A percentile compares a stretch with the other conserved stretches of the same genome.
These are phyloP conservation scores for Rhizopus arrhizus DNA, from an alignment of 371 early-diverging fungal genomes.

Conservation along the genomic window DNA sequence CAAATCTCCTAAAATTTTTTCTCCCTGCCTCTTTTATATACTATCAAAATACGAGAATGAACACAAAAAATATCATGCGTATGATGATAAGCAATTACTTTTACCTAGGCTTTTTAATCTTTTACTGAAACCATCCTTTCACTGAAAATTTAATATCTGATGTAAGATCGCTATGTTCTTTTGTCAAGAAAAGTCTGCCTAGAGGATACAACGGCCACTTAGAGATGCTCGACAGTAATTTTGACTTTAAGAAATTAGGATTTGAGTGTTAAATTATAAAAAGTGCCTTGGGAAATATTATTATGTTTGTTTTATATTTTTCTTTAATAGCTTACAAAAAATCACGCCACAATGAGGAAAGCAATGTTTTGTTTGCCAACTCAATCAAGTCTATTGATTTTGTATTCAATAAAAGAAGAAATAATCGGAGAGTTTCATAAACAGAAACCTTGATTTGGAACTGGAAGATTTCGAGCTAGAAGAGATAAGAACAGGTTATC, in stretches of 20 bases:
- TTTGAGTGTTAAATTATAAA: not conserved
- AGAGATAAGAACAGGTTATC: not conserved
- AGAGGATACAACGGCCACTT: conserved; percentile 1
- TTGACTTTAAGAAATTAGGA: conserved; percentile 3
- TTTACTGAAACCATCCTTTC: not conserved
- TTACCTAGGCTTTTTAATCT: conserved; percentile 3
- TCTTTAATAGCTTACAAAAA: not conserved
- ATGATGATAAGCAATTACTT: conserved; percentile 3
- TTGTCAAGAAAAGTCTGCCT: not conserved
- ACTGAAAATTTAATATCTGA: not conserved
- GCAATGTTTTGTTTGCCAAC: conserved; percentile 3
- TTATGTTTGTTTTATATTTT: not conserved
- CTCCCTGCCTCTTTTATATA: not conserved
- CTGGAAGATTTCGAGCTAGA: conserved; percentile 1
- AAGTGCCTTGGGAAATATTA: not conserved
- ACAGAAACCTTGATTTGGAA: not conserved
- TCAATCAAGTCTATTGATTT: conserved; percentile 1
- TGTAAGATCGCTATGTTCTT: not conserved
- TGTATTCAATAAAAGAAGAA: conserved; percentile 2
- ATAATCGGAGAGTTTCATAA: no score
- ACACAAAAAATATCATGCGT: not conserved
- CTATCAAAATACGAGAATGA: conserved; percentile 3
- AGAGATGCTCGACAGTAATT: not conserved
- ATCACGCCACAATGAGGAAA: not conserved
- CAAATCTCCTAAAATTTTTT: not conserved